These are phyloP conservation scores for Graphilbum ipis-grandicollis DNA, from an alignment of 2,329 filamentous ascomycete genomes.

Conservation along the genomic window DNA sequence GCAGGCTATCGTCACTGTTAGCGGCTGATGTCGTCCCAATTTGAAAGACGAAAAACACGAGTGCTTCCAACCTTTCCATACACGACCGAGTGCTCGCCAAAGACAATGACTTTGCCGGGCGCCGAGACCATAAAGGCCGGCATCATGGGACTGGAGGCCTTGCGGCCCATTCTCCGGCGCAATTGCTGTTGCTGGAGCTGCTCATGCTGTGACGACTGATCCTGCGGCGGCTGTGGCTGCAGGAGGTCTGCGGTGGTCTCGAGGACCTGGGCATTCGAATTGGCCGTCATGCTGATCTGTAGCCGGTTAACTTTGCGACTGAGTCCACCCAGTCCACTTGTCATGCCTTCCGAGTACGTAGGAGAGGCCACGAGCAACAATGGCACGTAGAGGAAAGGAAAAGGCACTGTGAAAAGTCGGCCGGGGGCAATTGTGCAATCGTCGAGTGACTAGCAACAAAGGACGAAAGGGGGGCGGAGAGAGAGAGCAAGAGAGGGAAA, in stretches of 20 bases:
- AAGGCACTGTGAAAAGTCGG: background rate
- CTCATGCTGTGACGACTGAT: no score
- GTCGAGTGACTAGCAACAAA: no score
- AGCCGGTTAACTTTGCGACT: slow-evolving; percentile 9
- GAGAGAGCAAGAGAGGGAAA: background rate
- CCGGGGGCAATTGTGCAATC: no score
- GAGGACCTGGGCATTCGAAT: slow-evolving; percentile 17
- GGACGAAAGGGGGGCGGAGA: background rate
- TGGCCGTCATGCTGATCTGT: slow-evolving; percentile 10
- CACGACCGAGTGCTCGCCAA: slow-evolving; percentile 95
- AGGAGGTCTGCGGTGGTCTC: slow-evolving; percentile 10
- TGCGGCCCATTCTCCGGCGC: slow-evolving; percentile 26
- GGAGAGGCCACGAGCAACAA: background rate
- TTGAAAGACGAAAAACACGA: background rate
- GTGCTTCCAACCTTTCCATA: slow-evolving; percentile 58
- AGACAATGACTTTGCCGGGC: slow-evolving; percentile 95
- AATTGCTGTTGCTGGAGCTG: no score
- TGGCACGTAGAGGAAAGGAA: background rate
- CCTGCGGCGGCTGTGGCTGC: no score
- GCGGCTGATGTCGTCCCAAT: no score
- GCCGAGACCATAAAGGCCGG: slow-evolving; percentile 96
- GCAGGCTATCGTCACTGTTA: no score
- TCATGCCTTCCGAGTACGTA: no score
- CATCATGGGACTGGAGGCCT: slow-evolving; percentile 49
- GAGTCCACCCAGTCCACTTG: slow-evolving; percentile 10